These are phyloP conservation scores for Quercus lobata DNA, from an alignment of 331 rosid genomes.

Conservation along the genomic window DNA sequence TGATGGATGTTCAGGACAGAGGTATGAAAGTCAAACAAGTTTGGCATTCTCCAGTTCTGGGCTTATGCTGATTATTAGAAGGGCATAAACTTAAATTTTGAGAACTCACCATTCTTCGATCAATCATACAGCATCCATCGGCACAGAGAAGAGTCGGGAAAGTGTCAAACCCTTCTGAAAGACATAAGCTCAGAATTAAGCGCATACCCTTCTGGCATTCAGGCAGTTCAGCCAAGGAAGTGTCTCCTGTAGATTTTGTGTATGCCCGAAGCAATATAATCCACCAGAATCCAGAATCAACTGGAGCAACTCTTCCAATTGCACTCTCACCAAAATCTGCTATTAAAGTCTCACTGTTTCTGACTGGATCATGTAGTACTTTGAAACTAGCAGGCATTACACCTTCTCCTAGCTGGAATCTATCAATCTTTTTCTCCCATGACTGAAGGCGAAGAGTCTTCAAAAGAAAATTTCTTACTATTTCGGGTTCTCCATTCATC, in stretches of 20 bases:
- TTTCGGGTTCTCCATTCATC: constrained; percentile 78
- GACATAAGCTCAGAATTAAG: constrained; percentile 69
- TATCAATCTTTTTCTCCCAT: constrained; percentile 83
- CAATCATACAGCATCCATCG: constrained; percentile 92
- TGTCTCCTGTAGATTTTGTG: constrained; percentile 82
- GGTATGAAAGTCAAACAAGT: neutral
- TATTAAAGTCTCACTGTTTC: constrained; percentile 62
- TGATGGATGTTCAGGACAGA: neutral
- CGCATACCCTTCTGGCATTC: constrained; percentile 96
- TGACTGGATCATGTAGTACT: constrained; percentile 75
- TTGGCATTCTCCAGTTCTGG: neutral
- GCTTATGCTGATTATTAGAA: neutral
- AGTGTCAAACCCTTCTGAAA: constrained; percentile 88
- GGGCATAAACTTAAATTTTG: neutral
- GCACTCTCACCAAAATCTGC: constrained; percentile 95
- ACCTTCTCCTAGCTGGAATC: constrained; percentile 85
- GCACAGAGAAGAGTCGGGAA: constrained; percentile 90
- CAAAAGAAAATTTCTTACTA: constrained; percentile 60
- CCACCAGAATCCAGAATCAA: constrained; percentile 98
- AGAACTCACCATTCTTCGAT: constrained; percentile 80
- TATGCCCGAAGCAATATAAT: constrained; percentile 80
- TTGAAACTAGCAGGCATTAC: constrained; percentile 97
- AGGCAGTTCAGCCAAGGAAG: constrained; percentile 69
- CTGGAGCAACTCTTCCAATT: constrained; percentile 93
- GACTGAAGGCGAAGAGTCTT: constrained; percentile 91